Base-by-base conservation (phyloP, 2,329 filamentous ascomycete species). In the Cladosporium sp. region DNA sequence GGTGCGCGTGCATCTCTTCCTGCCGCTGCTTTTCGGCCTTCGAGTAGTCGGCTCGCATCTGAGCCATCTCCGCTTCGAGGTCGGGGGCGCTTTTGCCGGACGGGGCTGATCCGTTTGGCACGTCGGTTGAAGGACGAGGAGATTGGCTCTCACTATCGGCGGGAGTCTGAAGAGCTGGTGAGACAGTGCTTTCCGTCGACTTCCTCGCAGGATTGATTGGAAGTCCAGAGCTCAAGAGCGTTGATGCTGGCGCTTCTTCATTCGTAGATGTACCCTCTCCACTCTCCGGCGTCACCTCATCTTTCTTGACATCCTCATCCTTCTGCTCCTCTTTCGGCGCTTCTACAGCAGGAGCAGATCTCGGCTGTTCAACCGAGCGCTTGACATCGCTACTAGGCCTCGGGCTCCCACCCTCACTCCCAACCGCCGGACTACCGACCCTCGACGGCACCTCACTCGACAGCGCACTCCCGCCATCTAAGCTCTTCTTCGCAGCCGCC, bases 1-100 rank as follows among this genome's bases (percentile, higher is more conserved):
- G 79, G 57, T 95, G 89, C 45, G 79, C 80, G 62, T 93, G 84
- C 38, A 90, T 79, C 66, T 97, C 93, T 61, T 93, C 88, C 54
- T 92, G 85, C 59, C 88, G 82, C 56, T 83, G 79, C 33, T 72
- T 71, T 54, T 82, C 74, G 1, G 75, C 74, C 31, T 73, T 70
- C 44, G 76, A 72, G 43, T 81, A 72, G 49, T 77, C 71, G 63
- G 75, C 64, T 62, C 73, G 74, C 56, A 82, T 67, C 41, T 74
- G 70, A 5, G 72, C 64, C 38, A 82, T 69, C 16, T 75, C 71
- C 3, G 69, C 62, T 48, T 77, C 72, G 11, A 77, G 63, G 31
- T 71, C 68, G 37, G 63, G 65, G 3, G 60, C 48, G 35, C 53
- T 58, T 45, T 59, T 61, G 18, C 37, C 16, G 13, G 34, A 9